These are phyloP conservation scores for Prunus dulcis DNA, from an alignment of 306 rosid genomes.

Conservation along the genomic window DNA sequence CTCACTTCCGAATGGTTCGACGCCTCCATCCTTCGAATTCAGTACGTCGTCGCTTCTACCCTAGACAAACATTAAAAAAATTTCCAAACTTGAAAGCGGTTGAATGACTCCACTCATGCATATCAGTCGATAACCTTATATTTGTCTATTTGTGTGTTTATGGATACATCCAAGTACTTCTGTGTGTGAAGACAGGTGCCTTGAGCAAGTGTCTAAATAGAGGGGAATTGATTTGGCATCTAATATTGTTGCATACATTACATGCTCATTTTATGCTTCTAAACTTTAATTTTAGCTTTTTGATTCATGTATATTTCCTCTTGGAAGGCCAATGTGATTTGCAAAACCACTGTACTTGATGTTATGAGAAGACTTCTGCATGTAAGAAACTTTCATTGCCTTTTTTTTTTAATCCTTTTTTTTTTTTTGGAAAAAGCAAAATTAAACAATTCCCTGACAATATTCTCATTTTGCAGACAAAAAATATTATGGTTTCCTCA, in stretches of 20 bases:
- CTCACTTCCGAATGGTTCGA: too few species aligned
- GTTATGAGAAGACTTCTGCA: constrained; percentile 99
- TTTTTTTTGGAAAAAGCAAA: constrained; percentile 4
- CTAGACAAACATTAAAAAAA: too few species aligned
- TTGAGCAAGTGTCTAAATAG: neutral
- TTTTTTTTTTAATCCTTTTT: constrained; percentile 21
- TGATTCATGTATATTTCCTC: constrained; percentile 19
- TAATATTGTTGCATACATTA: neutral
- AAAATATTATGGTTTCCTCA: constrained; percentile 18
- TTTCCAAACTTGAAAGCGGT: too few species aligned
- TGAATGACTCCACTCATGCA: neutral
- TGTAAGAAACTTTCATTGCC: constrained; percentile 39
- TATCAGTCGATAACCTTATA: neutral
- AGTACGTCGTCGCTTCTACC: too few species aligned
- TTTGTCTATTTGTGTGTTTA: neutral
- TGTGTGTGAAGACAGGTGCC: neutral
- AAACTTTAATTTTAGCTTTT: constrained; percentile 8
- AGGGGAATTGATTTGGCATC: neutral
- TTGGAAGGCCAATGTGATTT: constrained; percentile 86
- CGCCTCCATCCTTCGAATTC: too few species aligned
- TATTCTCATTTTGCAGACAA: too few species aligned
- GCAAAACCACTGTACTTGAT: constrained; percentile 96
- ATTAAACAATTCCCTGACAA: too few species aligned
- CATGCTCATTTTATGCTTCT: neutral
- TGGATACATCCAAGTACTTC: neutral